A percentile compares a stretch with the other conserved stretches of the same genome.
Conservation (phyloP, 2,329 filamentous ascomycete genomes). For the Colletotrichum orbiculare region DNA sequence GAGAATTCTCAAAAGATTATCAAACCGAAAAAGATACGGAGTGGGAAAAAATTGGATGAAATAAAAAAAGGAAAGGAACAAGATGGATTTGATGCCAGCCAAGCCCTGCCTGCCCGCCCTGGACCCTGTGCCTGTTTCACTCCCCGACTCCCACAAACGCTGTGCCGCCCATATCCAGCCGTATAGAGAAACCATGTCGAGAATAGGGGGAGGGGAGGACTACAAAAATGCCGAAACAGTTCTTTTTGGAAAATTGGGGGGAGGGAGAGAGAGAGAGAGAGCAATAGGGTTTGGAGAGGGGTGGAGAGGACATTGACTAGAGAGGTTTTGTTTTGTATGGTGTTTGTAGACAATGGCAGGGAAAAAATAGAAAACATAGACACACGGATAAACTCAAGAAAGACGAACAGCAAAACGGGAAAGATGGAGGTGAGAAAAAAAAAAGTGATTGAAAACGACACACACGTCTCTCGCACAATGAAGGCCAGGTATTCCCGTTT, state of each 20-base stretch:
- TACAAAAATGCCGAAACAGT: no score
- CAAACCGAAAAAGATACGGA: neutral
- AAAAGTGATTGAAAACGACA: conserved; percentile 31
- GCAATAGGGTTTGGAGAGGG: neutral
- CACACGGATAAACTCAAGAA: no score
- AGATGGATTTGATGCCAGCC: conserved; percentile 2
- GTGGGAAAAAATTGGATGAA: neutral
- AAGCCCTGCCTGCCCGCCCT: conserved; percentile 35
- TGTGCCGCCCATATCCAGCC: conserved; percentile 36
- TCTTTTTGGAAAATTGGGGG: conserved; percentile 15
- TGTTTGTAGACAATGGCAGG: no score
- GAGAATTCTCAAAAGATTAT: conserved; percentile 10
- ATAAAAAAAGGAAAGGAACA: conserved; percentile 14
- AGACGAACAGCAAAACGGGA: no score
- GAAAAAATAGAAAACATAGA: no score
- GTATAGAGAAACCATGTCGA: conserved; percentile 23
- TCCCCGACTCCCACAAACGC: conserved; percentile 39
- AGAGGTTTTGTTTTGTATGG: no score
- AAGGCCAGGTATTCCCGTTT: conserved; percentile 52
- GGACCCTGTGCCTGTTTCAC: conserved; percentile 27
- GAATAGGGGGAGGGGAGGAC: conserved; percentile 21
- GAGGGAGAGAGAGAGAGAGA: conserved; percentile 26
- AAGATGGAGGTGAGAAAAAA: conserved; percentile 20
- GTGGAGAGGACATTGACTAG: conserved; percentile 3
- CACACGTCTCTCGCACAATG: conserved; percentile 47